Evolutionary conservation across 345 rosid genomes (phyloP).

Genomic region (Geranium rotundifolium): DNA sequence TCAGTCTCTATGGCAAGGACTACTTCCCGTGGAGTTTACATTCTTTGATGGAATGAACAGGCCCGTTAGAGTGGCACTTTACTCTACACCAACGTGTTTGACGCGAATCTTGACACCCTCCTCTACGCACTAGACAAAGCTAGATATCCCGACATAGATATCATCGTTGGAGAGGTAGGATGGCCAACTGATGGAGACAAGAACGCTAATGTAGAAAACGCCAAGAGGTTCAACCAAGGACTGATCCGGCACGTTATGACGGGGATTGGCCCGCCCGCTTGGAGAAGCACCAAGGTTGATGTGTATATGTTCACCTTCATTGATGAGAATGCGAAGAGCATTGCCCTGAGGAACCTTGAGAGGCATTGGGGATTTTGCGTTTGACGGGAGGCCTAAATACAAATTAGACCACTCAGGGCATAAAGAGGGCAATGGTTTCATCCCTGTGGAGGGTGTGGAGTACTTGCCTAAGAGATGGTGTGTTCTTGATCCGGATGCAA

Average conservation of each 20-base stretch:
- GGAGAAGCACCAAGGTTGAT: conserved; percentile 34
- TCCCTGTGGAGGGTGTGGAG: conserved; percentile 44
- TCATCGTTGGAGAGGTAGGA: no score
- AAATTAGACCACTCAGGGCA: conserved; percentile 40
- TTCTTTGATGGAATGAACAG: conserved; percentile 48
- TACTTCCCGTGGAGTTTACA: conserved; percentile 59
- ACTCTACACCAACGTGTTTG: conserved; percentile 56
- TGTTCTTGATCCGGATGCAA: conserved; percentile 35
- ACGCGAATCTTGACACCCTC: conserved; percentile 68
- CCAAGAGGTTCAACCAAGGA: conserved; percentile 59
- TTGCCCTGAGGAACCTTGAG: conserved; percentile 54
- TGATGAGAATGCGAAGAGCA: conserved; percentile 57
- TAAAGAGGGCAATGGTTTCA: conserved; percentile 22
- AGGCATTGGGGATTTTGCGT: conserved; percentile 66
- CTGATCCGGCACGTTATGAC: conserved; percentile 36
- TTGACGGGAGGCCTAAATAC: conserved; percentile 57
- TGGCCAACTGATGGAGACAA: conserved; percentile 78
- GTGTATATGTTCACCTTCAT: conserved; percentile 53
- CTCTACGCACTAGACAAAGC: conserved; percentile 46
- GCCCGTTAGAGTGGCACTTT: conserved; percentile 42
- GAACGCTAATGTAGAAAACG: conserved; percentile 35
- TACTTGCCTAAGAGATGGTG: conserved; percentile 52
- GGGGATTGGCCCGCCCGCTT: conserved; percentile 56
- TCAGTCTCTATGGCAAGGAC: conserved; percentile 54
- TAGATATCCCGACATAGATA: conserved; percentile 48